Conservation (phyloP, 495 filamentous ascomycete species). For the Penicillium lagena region DNA sequence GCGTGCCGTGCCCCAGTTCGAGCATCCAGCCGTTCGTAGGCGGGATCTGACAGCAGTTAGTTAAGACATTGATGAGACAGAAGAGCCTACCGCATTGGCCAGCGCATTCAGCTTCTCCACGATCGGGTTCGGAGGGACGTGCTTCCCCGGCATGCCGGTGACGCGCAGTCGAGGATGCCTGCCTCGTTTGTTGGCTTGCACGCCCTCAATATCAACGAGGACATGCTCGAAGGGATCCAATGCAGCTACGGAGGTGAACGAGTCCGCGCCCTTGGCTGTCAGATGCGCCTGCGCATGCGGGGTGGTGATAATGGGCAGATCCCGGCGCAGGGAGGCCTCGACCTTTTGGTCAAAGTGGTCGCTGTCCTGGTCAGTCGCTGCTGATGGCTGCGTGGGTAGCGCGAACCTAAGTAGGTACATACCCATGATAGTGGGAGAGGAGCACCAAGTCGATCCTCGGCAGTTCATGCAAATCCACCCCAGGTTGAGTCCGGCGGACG, state of each 20-base stretch:
- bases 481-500: slow-evolving; percentile 49
- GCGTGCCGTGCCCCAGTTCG: slow-evolving; percentile 47
- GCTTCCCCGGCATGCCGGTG: slow-evolving; percentile 65
- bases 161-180: slow-evolving; percentile 39
- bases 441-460: slow-evolving; percentile 56
- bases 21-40: slow-evolving; percentile 71
- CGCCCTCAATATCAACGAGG: slow-evolving; percentile 38
- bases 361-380: slow-evolving; percentile 13
- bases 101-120: slow-evolving; percentile 46
- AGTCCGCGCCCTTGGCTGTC: slow-evolving; percentile 31
- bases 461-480: slow-evolving; percentile 53
- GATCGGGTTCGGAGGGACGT: slow-evolving; percentile 50
- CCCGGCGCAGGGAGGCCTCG: slow-evolving; percentile 49
- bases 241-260: slow-evolving; percentile 48
- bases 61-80: neutral
- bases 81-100: slow-evolving; percentile 40
- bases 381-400: no score
- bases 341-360: slow-evolving; percentile 62
- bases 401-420: neutral
- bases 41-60: slow-evolving; percentile 35
- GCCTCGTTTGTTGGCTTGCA: neutral
- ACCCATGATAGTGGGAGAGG: slow-evolving; percentile 61
- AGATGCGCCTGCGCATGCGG: slow-evolving; percentile 54
- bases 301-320: slow-evolving; percentile 60
- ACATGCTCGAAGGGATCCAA: slow-evolving; percentile 51